phyloP scores from a whole-genome alignment of 2,329 filamentous ascomycete species.

The Albifimbria verrucaria region DNA sequence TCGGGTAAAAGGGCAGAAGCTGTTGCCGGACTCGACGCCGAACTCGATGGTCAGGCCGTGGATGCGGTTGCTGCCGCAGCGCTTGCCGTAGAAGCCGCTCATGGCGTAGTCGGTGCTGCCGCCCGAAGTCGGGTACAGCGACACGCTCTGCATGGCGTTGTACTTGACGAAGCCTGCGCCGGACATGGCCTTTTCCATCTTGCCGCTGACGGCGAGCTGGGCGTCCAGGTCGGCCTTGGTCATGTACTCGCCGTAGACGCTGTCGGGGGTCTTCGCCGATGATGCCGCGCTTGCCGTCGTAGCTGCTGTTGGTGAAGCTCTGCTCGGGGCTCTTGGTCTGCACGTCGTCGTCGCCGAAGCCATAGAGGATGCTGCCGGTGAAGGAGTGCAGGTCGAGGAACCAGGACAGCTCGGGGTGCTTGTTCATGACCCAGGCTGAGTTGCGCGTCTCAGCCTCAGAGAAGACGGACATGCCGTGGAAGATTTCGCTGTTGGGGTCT shows the following conservation, averaged over 20 bases:
- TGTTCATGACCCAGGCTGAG: conserved; percentile 49
- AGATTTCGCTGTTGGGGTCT: conserved; percentile 42
- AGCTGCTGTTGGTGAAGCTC: conserved; percentile 51
- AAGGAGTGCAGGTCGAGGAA: conserved; percentile 58
- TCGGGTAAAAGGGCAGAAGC: conserved; percentile 43
- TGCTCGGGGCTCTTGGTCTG: conserved; percentile 42
- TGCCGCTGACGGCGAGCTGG: conserved; percentile 27
- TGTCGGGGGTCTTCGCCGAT: conserved; percentile 31
- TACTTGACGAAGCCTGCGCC: conserved; percentile 34
- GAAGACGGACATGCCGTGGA: conserved; percentile 46
- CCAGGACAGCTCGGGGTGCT: conserved; percentile 49
- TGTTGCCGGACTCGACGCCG: conserved; percentile 24
- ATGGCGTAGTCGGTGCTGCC: conserved; percentile 45
- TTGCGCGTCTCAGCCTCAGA: conserved; percentile 57
- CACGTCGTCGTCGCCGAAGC: conserved; percentile 54
- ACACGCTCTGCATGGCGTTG: conserved; percentile 32
- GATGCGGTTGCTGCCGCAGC: conserved; percentile 32
- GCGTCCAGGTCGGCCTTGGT: conserved; percentile 30
- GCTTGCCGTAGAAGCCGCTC: conserved; percentile 35
- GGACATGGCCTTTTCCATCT: conserved; percentile 37
- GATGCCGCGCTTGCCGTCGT: conserved; percentile 48
- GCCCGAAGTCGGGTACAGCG: conserved; percentile 44
- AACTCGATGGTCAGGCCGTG: conserved; percentile 46
- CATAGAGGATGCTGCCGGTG: conserved; percentile 49
- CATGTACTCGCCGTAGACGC: conserved; percentile 44